These are phyloP conservation scores for Gossypium longicalyx DNA, from an alignment of 345 rosid species.

Conservation along the genomic window DNA sequence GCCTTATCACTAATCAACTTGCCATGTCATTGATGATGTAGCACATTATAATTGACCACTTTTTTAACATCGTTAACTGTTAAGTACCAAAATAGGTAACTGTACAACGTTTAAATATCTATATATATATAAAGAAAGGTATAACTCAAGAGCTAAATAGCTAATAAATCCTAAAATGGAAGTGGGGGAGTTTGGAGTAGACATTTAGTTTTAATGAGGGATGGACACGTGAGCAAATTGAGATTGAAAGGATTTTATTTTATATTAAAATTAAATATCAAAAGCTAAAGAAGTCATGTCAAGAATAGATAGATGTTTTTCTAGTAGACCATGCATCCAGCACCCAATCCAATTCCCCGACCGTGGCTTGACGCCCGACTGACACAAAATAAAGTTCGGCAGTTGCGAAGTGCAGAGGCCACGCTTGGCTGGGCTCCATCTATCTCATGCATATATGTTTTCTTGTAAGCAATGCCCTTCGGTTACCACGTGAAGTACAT, in stretches of 20 bases:
- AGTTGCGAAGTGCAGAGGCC: not conserved
- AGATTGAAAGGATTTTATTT: not conserved
- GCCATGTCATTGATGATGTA: too few species aligned
- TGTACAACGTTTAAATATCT: too few species aligned
- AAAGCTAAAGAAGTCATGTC: not conserved
- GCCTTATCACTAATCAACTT: too few species aligned
- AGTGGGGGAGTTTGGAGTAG: not conserved
- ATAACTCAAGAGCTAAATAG: too few species aligned
- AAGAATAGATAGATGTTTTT: not conserved
- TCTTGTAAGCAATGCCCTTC: not conserved
- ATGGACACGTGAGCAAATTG: not conserved
- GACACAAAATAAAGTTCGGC: not conserved
- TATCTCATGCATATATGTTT: not conserved
- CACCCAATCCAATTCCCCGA: not conserved
- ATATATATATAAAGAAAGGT: too few species aligned
- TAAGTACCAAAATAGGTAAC: too few species aligned
- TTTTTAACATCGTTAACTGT: too few species aligned
- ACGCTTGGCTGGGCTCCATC: not conserved
- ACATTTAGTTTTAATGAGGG: too few species aligned
- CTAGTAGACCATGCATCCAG: not conserved
- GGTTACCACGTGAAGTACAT: conserved; percentile 4
- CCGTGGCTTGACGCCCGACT: not conserved
- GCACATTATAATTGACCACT: too few species aligned
- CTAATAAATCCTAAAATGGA: too few species aligned
- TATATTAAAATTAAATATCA: not conserved